phyloP scores from a whole-genome alignment of 129 eudicot species.

The Helianthus annuus region HanXRQr2.0-SUNRISE NC_035447.2:36693481-36693980 shows the following conservation, averaged over 20 bases:
- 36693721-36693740: constrained; percentile 28
- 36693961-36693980: constrained; percentile 58
- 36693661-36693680: constrained; percentile 41
- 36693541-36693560: constrained; percentile 28
- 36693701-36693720: constrained; percentile 45
- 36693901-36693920: constrained; percentile 33
- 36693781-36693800: background rate
- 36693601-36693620: constrained; percentile 47
- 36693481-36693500: constrained; percentile 24
- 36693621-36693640: constrained; percentile 47
- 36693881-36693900: constrained; percentile 35
- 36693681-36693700: constrained; percentile 39
- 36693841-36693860: constrained; percentile 23
- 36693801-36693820: background rate
- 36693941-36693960: constrained; percentile 50
- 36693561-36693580: constrained; percentile 40
- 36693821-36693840: background rate
- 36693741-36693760: constrained; percentile 44
- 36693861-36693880: constrained; percentile 54
- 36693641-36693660: constrained; percentile 42
- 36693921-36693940: constrained; percentile 34
- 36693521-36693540: constrained; percentile 14
- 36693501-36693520: constrained; percentile 20
- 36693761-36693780: constrained; percentile 62
- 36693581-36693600: constrained; percentile 39